A percentile compares a stretch with the other conserved stretches of the same genome.
These are phyloP conservation scores for Apiospora rasikravindrae DNA, from an alignment of 2,329 filamentous ascomycete species.

Conservation along the genomic window DNA sequence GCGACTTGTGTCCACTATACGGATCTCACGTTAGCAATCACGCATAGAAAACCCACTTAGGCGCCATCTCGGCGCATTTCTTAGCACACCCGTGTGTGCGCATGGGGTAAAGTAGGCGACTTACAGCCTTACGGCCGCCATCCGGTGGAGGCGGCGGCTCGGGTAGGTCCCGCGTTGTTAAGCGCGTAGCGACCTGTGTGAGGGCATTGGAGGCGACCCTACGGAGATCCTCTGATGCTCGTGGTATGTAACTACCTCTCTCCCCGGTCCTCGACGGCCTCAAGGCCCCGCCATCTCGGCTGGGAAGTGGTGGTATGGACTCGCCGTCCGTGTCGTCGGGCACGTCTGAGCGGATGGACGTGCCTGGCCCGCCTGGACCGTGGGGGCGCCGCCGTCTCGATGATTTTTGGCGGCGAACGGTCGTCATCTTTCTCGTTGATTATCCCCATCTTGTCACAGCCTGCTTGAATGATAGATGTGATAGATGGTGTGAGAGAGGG, in stretches of 20 bases:
- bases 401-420: background rate
- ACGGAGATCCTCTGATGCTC: slow-evolving; percentile 8
- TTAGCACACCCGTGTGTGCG: background rate
- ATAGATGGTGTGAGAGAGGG: background rate
- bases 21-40: background rate
- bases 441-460: background rate
- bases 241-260: background rate
- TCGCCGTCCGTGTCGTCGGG: background rate
- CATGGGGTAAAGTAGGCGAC: background rate
- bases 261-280: background rate
- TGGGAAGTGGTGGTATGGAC: background rate
- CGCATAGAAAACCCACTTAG: background rate
- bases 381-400: background rate
- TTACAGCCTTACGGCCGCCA: slow-evolving; percentile 33
- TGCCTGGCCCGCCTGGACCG: background rate
- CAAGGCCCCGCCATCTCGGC: background rate
- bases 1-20: slow-evolving; percentile 42
- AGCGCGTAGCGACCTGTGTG: slow-evolving; percentile 34
- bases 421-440: background rate
- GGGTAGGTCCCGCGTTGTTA: slow-evolving; percentile 36
- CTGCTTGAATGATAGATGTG: background rate
- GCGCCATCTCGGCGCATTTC: background rate
- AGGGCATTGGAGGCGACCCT: slow-evolving; percentile 36
- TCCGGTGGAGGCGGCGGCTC: slow-evolving; percentile 40
- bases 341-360: background rate